Base-by-base conservation (phyloP, 768 basidiomycete genomes). In the Mycena vulgaris region DNA sequence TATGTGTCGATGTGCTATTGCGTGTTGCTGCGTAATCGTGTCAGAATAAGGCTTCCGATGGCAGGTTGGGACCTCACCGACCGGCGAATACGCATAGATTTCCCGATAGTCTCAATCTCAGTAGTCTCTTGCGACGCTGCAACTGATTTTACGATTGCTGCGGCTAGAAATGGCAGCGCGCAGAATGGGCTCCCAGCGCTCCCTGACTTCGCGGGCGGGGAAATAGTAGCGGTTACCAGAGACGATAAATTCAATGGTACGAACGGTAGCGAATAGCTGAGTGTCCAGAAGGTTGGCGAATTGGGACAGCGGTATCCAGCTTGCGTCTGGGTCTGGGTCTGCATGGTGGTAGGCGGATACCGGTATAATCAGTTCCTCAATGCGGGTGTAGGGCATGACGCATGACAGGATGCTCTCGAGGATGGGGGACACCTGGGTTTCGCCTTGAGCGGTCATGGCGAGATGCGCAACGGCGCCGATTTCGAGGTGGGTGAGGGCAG, bases 241-340 rank as follows among this genome's bases (percentile, higher is more conserved):
- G 28, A 63, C 61, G 37, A 63, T 30, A 37, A 63, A 63, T 19
- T 39, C 17, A 37, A 63, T 39, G 35, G 31, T 45, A 9, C 49
- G 39, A 3, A 39, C 3, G 39, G 39, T 3, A 39, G 39, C 14
- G 39, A 39, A 39, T 3, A 16, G 39, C 9, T 25, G 37, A 2
- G 35, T 25, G 19, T 37, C 39, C 23, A 63, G 16, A n/a, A 35
- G 31, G 2, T 31, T 14, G n/a, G 47, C 30, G 5, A 61, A 49
- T 31, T 49, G 14, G 16, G 45, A 4, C 4, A 61, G n/a, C n/a
- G n/a, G n/a, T n/a, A n/a, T n/a, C n/a, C n/a, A n/a, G n/a, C n/a
- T n/a, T n/a, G n/a, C n/a, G n/a, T n/a, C n/a, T n/a, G n/a, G n/a
- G n/a, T n/a, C n/a, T 7, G 5, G 33, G 16, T 5, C 13, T 5